These are phyloP conservation scores for Eucalyptus coolabah DNA, from an alignment of 345 rosid genomes.

Conservation along the genomic window DNA sequence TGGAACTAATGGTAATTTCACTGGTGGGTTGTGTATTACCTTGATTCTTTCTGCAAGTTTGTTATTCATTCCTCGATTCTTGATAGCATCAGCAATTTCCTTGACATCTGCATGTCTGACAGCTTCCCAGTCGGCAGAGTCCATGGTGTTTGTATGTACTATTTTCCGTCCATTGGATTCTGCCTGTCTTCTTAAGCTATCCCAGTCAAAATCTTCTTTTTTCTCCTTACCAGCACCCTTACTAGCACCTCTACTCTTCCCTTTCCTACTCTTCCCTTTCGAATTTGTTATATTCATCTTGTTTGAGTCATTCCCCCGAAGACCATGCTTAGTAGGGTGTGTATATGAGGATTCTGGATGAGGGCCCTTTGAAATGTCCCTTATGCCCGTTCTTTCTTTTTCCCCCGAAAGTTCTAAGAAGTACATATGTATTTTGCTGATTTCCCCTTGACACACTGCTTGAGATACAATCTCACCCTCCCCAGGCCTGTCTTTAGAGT, in stretches of 20 bases:
- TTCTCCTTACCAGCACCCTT: constrained; percentile 19
- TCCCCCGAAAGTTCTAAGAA: constrained; percentile 7
- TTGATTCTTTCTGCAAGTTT: constrained; percentile 79
- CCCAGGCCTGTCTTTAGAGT: neutral
- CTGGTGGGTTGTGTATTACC: constrained; percentile 18
- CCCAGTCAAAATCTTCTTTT: constrained; percentile 58
- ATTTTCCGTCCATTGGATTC: constrained; percentile 28
- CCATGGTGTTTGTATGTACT: constrained; percentile 49
- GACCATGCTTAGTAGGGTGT: constrained; percentile 5
- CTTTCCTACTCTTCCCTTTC: neutral
- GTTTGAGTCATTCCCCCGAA: constrained; percentile 10
- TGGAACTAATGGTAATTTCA: neutral
- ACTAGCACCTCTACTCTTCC: constrained; percentile 25
- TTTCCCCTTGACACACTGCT: constrained; percentile 5
- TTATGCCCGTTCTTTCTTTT: neutral
- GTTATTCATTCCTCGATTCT: constrained; percentile 86
- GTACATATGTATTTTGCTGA: constrained; percentile 8
- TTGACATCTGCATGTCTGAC: constrained; percentile 47
- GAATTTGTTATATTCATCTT: constrained; percentile 7
- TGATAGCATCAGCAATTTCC: constrained; percentile 60
- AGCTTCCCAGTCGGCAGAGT: constrained; percentile 84
- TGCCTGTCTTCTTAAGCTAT: constrained; percentile 54
- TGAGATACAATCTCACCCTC: constrained; percentile 1
- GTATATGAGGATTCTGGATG: constrained; percentile 13
- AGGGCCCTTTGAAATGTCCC: constrained; percentile 27